phyloP scores from a whole-genome alignment of 2,329 filamentous ascomycete species.

The Trematosphaeria pertusa region DNA sequence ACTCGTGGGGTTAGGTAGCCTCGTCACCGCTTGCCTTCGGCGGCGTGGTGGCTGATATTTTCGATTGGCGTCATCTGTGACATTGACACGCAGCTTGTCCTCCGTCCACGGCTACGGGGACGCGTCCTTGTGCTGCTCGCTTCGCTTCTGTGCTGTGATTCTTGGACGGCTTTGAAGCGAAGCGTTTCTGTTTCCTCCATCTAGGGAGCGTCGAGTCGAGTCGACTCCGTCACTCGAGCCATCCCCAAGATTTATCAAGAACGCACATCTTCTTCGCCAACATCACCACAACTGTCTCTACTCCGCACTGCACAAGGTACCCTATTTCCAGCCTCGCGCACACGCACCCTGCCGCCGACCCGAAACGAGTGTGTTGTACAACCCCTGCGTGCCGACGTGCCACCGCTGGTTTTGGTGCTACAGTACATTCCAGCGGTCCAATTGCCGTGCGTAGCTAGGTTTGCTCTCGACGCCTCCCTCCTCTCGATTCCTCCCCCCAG shows the following conservation, averaged over 20 bases:
- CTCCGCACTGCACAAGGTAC: no score
- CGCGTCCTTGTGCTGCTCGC: conserved; percentile 4
- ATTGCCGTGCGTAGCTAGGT: conserved; percentile 9
- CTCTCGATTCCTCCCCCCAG: no score
- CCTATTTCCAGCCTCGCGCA: no score
- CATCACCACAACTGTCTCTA: background rate
- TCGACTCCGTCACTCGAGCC: background rate
- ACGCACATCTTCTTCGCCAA: background rate
- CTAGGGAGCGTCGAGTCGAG: background rate
- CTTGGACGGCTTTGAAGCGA: no score
- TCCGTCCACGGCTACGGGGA: conserved; percentile 1
- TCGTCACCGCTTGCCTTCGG: background rate
- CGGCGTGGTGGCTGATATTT: conserved; percentile 9
- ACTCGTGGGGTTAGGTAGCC: background rate
- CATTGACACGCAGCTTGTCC: conserved; percentile 1
- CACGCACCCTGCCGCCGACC: background rate
- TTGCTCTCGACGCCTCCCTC: background rate
- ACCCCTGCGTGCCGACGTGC: conserved; percentile 17
- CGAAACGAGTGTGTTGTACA: conserved; percentile 11
- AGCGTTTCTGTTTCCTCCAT: no score
- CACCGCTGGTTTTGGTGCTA: conserved; percentile 12
- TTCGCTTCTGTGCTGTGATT: no score
- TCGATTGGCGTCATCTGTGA: background rate
- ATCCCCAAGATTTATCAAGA: background rate
- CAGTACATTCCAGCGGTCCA: conserved; percentile 11